Evolutionary conservation across 2,329 filamentous ascomycete species (phyloP), one percentile per base, ranked within the genome.

Genomic region (Orbilia ellipsospora): DNA sequence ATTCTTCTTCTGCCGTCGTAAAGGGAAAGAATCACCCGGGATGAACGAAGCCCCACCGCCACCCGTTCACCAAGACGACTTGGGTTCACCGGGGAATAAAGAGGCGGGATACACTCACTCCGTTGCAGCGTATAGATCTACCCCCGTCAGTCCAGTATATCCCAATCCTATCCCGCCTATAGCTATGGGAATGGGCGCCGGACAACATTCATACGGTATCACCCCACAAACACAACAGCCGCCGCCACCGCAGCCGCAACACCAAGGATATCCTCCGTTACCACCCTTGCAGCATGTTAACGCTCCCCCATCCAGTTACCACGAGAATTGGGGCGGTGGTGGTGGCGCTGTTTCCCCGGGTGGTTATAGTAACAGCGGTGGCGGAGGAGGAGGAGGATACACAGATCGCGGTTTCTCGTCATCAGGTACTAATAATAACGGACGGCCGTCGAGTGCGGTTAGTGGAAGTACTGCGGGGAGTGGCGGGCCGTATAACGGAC

Each of bases 261-360:
- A 36, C 8, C 31, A 36, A 6, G 31, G 31, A 36, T 36, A 36
- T 10, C 31, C 31, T 7, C 31, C 31, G 6, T 7, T 6, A 6
- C 31, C 31, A 10, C 31, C 31, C 6, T 10, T 10, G 8, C 31
- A 36, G 10, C 31, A 18, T n/a, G 55, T 12, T 36, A 72, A 54
- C 20, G 45, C 60, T 2, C 69, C 64, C 4, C 72, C 72, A 6
- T 45, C 64, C 2, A 65, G 62, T 23, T 75, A 69, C 36, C 59
- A 75, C 12, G 72, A 75, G 4, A 75, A 65, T 61, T 75, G 72
- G 72, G 60, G 70, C 5, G 16, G 16, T n/a, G 10, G 31, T 6
- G 31, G 31, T 6, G 31, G 31, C 23, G 40, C 40, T 48, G 44
- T 18, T n/a, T 48, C 16, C 4, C 15, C 44, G 1, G 31, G 31